Base-by-base conservation (phyloP, 2,329 filamentous ascomycete species). In the Aureobasidium sp. region DNA sequence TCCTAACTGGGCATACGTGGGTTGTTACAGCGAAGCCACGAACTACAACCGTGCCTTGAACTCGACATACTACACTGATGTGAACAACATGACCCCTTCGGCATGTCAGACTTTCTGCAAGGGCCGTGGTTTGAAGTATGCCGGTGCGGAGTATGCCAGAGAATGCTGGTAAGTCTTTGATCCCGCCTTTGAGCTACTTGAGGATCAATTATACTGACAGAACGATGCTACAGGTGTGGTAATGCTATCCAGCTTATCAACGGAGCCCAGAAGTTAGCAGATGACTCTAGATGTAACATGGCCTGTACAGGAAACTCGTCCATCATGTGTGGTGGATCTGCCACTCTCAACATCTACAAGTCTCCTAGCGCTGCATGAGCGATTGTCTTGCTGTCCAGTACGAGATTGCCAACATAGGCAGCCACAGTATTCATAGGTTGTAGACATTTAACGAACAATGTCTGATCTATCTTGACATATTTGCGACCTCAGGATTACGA, bases 21-120 rank as follows among this genome's bases (percentile, higher is more conserved):
- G 54, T 16, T 58, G 54, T 25, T 58, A 58, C 54, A 58, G 42
- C 54, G 54, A 58, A 21, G 54, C 54, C 14, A 58, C 54, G 30
- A 58, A 58, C 54, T 58, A 58, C 42, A 58, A 58, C 54, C 54
- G 54, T 39, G 54, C 54, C 8, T 30, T 58, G 27, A 58, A 58
- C 21, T 47, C 42, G 5, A 58, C 54, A 34, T 58, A 58, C 54
- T 58, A 48, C 25, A 48, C n/a, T 10, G 54, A 58, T n/a, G 6
- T 8, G 1, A 58, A 58, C 41, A 13, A 14, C 25, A 58, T 58
- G 54, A 47, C 32, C 16, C 54, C 54, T 48, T 11, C 41, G 3
- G 29, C 54, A 9, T 58, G 54, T 42, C 41, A 47, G 34, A 29
- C 54, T 29, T 58, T 58, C 42, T 58, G 54, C 25, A 58, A 58